Evolutionary conservation across 2,329 filamentous ascomycete species (phyloP), one percentile per base, ranked within the genome.

Genomic region (Diaporthe capsici): DNA sequence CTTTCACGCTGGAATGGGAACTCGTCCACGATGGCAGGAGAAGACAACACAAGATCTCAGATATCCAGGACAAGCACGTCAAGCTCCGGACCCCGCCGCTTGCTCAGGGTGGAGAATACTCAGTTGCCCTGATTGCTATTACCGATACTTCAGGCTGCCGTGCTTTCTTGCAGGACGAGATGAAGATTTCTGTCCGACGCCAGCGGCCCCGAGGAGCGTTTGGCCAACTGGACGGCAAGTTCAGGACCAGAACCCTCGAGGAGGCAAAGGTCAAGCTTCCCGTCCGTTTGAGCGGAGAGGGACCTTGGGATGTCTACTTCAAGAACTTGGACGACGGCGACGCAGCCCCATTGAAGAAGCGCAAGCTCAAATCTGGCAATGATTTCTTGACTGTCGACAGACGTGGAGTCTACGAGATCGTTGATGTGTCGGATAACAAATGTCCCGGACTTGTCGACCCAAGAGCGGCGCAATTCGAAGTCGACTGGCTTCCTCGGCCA

Each of bases 1-100:
- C 97, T 0, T 98, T 96, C 88, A 94, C 89, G 31, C 86, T 99
- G 53, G 95, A 98, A 82, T 99, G 98, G 86, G 97, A 98, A 84
- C 87, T 98, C 55, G 91, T 98, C 10, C 94, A 98, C 84, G 94
- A 95, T 73, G 96, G 96, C 73, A 97, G 94, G 84, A 92, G 96
- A 72, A 92, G 91, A 77, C 93, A 94, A 71, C 90, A 93, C 79
- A 90, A 89, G 73, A 87, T 91, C 37, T 87, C 90, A 1, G 87
- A 90, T 74, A 94, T 98, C 73, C 87, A 92, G 34, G 87, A 86
- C 2, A 87, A 90, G 68, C 85, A 87, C 31, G 92, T 93, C 82
- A 93, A 88, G 51, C 95, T 99, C 81, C 90, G 91, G 78, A 98
- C 96, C 0, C 90, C 93, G 3, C 88, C 90, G 25, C 87, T 99